Percentiles rank a stretch among this genome's conserved stretches.
Evolutionary conservation across 805 yeast genomes (phyloP).

Genomic region (Jamesozyma spencerorum): DNA sequence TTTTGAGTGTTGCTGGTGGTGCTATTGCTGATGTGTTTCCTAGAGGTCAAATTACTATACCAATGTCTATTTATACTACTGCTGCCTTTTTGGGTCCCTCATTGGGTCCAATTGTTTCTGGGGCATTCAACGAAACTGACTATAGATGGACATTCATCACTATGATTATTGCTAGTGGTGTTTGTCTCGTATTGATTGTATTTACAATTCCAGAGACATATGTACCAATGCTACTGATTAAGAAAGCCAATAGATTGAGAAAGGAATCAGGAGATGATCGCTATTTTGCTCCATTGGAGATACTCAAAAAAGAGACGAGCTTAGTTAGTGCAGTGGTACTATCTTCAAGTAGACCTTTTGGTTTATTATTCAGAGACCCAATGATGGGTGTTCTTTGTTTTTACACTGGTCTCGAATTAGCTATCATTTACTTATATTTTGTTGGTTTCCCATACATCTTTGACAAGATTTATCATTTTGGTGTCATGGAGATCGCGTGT

Average conservation of each 20-base stretch:
- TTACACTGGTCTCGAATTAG: conserved; percentile 49
- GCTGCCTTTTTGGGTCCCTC: conserved; percentile 65
- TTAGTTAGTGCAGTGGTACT: conserved; percentile 32
- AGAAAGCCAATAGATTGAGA: conserved; percentile 44
- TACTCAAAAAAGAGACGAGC: conserved; percentile 36
- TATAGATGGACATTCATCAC: conserved; percentile 72
- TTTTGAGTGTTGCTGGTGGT: conserved; percentile 71
- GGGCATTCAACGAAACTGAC: conserved; percentile 38
- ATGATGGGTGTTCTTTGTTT: conserved; percentile 47
- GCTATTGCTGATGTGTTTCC: conserved; percentile 62
- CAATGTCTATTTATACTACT: conserved; percentile 57
- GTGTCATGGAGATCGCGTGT: conserved; percentile 48
- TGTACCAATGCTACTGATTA: conserved; percentile 40
- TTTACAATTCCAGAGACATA: conserved; percentile 58
- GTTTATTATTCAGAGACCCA: conserved; percentile 41
- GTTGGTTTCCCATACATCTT: conserved; percentile 58
- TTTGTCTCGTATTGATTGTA: conserved; percentile 37
- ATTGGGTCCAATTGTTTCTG: conserved; percentile 56
- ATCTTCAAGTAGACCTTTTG: conserved; percentile 46
- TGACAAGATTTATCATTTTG: conserved; percentile 41
- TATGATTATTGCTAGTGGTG: conserved; percentile 53
- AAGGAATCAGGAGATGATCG: conserved; percentile 45
- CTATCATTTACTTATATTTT: conserved; percentile 56
- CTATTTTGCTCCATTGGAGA: conserved; percentile 33
- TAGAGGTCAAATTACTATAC: conserved; percentile 52